These are phyloP conservation scores for Leccinum disarticulatum DNA, from an alignment of 768 basidiomycete species.

Conservation along the genomic window DNA sequence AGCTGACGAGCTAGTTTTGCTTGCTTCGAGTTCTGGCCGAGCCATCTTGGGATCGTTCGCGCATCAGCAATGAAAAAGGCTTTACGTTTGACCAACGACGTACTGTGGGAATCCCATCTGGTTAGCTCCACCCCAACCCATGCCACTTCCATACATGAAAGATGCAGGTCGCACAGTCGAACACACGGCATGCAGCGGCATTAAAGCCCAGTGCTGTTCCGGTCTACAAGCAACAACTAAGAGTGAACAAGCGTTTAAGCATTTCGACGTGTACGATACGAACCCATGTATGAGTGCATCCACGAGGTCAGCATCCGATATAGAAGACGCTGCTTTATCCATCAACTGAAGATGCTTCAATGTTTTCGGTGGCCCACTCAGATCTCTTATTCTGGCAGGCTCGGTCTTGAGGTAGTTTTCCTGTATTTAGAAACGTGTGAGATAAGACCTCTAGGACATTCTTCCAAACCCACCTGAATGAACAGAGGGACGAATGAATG, in stretches of 20 bases:
- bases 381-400: slow-evolving; percentile 58
- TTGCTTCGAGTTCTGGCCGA: slow-evolving; percentile 96
- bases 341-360: slow-evolving; percentile 79
- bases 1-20: slow-evolving; percentile 77
- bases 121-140: slow-evolving; percentile 64
- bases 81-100: slow-evolving; percentile 27
- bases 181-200: slow-evolving; percentile 90
- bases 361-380: slow-evolving; percentile 60
- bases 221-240: slow-evolving; percentile 46
- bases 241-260: background rate
- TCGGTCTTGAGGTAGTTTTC: slow-evolving; percentile 93
- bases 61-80: background rate
- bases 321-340: slow-evolving; percentile 85
- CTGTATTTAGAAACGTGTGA: slow-evolving; percentile 39
- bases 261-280: background rate
- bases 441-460: background rate
- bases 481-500: slow-evolving; percentile 93
- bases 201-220: slow-evolving; percentile 94
- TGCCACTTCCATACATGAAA: slow-evolving; percentile 71
- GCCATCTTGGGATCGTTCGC: slow-evolving; percentile 61
- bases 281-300: slow-evolving; percentile 94
- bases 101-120: slow-evolving; percentile 83
- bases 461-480: slow-evolving; percentile 64
- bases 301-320: slow-evolving; percentile 93
- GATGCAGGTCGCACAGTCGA: slow-evolving; percentile 90